Evolutionary conservation across 345 rosid genomes (phyloP), one percentile per base, ranked within the genome.

Genomic region (Pseudoturritis turrita): DNA sequence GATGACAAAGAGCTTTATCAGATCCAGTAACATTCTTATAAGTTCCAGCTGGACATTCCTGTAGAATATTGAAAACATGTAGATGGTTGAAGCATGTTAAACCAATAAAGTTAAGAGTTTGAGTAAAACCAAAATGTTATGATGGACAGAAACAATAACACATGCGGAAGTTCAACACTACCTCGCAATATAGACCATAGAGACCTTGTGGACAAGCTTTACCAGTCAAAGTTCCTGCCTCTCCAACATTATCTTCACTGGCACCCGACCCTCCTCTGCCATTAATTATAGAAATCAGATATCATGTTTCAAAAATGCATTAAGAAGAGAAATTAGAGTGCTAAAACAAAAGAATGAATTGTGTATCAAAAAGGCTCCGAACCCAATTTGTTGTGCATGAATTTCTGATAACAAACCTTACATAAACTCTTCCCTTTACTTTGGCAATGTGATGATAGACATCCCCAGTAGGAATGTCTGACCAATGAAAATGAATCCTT

Each of bases 41-140:
- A 43, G 96, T 92, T 35, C 96, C 98, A 55, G 85, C 56, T n/a
- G 98, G 98, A 75, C 98, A 92, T 84, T 90, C 98, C 98, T 92
- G 84, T 67, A 75, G 45, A 60, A 64, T 53, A 74, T 39, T 40
- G 40, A 56, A n/a, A 65, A 28, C 41, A 47, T 18, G 26, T 13
- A 62, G 26, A 46, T 45, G 3, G 43, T 52, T 61, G 39, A 33
- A 52, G 57, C 55, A 18, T 49, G 46, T 50, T 57, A 63, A 74
- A 40, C 62, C 47, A 31, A 14, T 14, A 52, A 31, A 25, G 13
- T 39, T 50, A 26, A n/a, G 57, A 14, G n/a, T 46, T 57, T 23
- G 2, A 21, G 37, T 45, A n/a, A n/a, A 57, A 41, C 17, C 40
- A 51, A 53, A 45, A 23, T 50, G 35, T 50, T 61, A 13, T 18